Evolutionary conservation across 1,284 basidiomycete genomes (phyloP), one percentile per base, ranked within the genome.

Genomic region (Heterobasidion occidentale): DNA sequence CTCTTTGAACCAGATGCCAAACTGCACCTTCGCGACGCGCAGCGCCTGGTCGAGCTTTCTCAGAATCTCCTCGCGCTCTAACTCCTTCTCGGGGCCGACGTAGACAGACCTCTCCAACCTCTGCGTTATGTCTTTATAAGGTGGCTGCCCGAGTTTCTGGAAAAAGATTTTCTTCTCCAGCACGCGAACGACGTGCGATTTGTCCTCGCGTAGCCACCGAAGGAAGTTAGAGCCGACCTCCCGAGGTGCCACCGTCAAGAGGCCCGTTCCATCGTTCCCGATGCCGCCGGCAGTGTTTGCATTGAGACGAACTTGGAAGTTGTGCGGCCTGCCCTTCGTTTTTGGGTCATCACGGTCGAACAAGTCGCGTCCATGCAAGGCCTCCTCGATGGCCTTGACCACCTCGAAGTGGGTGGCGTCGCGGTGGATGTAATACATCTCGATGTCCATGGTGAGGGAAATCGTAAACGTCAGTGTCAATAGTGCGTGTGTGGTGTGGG

Each of bases 21-120:
- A 78, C 62, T 88, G 84, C 48, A 87, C 69, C 9, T 68, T 68
- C 51, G 77, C 73, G 9, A 88, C 68, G 12, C 79, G 76, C 36
- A 84, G 69, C 33, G 67, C 65, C 19, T 73, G 70, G 11, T 71
- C 64, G 15, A 81, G 70, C 2, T 70, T 64, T 27, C 65, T 63
- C 20, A 78, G 58, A 46, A 71, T 83, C 20, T 65, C 53, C 1
- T 45, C 34, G 17, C 51, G 48, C 5, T 47, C 42, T 53, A 52
- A 53, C 4, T 60, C 62, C 12, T 50, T 36, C 2, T 62, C 62
- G 1, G 62, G 55, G 11, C 51, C 55, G 35, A 63, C 48, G 35
- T 59, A 64, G 3, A 52, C 44, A 19, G 62, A 56, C 12, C 60
- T 58, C 38, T 62, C 58, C n/a, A 60, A 52, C 14, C 14, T 44